Conservation (phyloP, 2,329 filamentous ascomycete species). For the Rhexocercosporidium sp. region DNA sequence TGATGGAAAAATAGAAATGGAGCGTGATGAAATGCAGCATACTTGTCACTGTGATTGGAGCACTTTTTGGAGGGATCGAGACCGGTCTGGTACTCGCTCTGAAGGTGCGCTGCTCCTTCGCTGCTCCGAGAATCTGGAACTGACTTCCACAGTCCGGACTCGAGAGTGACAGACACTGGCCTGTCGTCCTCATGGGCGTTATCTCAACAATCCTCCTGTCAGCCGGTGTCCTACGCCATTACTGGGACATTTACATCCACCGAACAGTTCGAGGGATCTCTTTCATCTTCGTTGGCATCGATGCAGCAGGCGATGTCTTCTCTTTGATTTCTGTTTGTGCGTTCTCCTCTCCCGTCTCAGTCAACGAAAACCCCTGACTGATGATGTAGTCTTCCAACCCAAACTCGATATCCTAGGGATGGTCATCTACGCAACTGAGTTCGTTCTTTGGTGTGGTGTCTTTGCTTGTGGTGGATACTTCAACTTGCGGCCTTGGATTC, state of each 20-base stretch:
- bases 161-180: slow-evolving; percentile 59
- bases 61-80: slow-evolving; percentile 64
- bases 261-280: slow-evolving; percentile 73
- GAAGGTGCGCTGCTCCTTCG: slow-evolving; percentile 32
- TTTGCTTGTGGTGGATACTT: slow-evolving; percentile 70
- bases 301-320: slow-evolving; percentile 71
- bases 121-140: background rate
- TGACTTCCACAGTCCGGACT: slow-evolving; percentile 38
- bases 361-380: background rate
- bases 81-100: slow-evolving; percentile 63
- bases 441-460: slow-evolving; percentile 70
- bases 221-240: slow-evolving; percentile 70
- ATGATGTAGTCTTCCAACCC: slow-evolving; percentile 56
- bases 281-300: slow-evolving; percentile 73
- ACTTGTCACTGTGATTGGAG: slow-evolving; percentile 56
- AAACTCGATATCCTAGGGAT: slow-evolving; percentile 65
- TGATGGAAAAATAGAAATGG: slow-evolving; percentile 54
- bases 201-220: slow-evolving; percentile 67
- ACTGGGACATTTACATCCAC: slow-evolving; percentile 71
- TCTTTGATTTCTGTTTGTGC: slow-evolving; percentile 64
- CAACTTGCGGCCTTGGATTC: slow-evolving; percentile 64
- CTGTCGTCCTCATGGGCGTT: slow-evolving; percentile 68
- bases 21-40: slow-evolving; percentile 52
- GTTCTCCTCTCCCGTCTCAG: slow-evolving; percentile 23
- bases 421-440: slow-evolving; percentile 69